Base-by-base conservation (phyloP, 208 protist genomes). In the Leishmania arabica region DNA sequence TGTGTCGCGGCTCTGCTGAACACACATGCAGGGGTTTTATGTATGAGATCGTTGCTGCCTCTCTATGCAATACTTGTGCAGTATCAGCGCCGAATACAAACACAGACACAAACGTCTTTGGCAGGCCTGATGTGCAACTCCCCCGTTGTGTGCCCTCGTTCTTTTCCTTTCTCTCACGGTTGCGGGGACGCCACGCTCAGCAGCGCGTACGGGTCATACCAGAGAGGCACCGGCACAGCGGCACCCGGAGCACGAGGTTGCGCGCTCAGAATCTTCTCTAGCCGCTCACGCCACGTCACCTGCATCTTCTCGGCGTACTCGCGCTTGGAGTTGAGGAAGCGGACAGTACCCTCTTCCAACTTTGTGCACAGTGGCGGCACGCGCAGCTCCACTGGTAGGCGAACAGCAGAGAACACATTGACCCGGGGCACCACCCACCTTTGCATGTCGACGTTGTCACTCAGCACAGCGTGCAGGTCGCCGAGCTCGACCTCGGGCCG, bases 151-250 rank as follows among this genome's bases (percentile, higher is more conserved):
- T 76, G 19, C 27, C 42, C 34, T 34, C n/a, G 21, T 11, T 21
- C 24, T 13, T 45, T 31, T 58, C 49, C 45, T 75, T 58, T 54
- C 19, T 37, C 49, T 60, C 51, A 45, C 8, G 51, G n/a, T 6
- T 81, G 51, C n/a, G 77, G 71, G 27, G 82, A 84, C 45, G 86
- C 82, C 31, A 92, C 78, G 47, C 88, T 86, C 62, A 96, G 87
- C 70, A 96, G 82, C 65, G 94, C 86, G 54, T 92, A 94, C 24
- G 88, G 88, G 77, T 96, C 91, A 70, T 96, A 96, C 92, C 92
- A 96, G 37, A 94, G 60, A 21, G 93, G 93, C 60, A 97, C 84
- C 0, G 79, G 71, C 17, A 91, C 70, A 1, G 60, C 84, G 2
- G 69, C 27, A 56, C 72, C 70, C 3, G 70, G n/a, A 2, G 42